Percentiles rank a stretch among this genome's conserved stretches.
Evolutionary conservation across 768 basidiomycete genomes (phyloP).

Genomic region (Hericium rajendrae): DNA sequence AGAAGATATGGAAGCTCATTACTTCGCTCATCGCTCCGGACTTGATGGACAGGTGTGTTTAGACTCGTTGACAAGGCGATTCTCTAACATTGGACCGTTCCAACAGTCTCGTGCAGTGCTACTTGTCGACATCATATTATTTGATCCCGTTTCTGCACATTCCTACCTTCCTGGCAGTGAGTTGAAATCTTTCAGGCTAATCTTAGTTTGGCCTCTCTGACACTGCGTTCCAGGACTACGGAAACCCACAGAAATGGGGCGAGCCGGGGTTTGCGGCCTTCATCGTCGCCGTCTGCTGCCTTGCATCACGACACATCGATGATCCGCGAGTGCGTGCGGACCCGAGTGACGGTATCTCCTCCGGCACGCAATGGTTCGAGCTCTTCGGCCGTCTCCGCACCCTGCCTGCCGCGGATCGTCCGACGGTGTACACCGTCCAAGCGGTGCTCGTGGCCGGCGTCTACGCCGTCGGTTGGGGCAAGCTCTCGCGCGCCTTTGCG

Average conservation of each 20-base stretch:
- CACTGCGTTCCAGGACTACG: slow-evolving; percentile 59
- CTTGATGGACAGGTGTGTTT: slow-evolving; percentile 78
- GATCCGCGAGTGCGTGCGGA: slow-evolving; percentile 83
- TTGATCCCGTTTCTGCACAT: slow-evolving; percentile 89
- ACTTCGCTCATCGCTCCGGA: slow-evolving; percentile 82
- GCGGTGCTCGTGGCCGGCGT: slow-evolving; percentile 87
- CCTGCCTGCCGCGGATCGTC: slow-evolving; percentile 80
- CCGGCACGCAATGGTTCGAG: slow-evolving; percentile 88
- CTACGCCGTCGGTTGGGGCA: slow-evolving; percentile 85
- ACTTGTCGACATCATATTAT: slow-evolving; percentile 88
- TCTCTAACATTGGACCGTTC: not conserved
- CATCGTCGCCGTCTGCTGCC: slow-evolving; percentile 86
- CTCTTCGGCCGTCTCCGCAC: slow-evolving; percentile 79
- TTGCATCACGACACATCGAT: slow-evolving; percentile 88
- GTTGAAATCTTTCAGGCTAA: not conserved
- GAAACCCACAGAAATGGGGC: slow-evolving; percentile 90
- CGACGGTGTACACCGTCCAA: slow-evolving; percentile 88
- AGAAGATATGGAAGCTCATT: slow-evolving; percentile 78
- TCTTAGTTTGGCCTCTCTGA: not conserved
- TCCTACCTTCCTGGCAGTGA: slow-evolving; percentile 73
- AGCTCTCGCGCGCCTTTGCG: slow-evolving; percentile 78
- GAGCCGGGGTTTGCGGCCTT: slow-evolving; percentile 93
- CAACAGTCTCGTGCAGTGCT: slow-evolving; percentile 66
- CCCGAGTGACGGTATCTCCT: slow-evolving; percentile 74
- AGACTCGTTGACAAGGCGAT: not conserved